These are phyloP conservation scores for Beauveria caledonica DNA, from an alignment of 2,329 filamentous ascomycete genomes.

Conservation along the genomic window DNA sequence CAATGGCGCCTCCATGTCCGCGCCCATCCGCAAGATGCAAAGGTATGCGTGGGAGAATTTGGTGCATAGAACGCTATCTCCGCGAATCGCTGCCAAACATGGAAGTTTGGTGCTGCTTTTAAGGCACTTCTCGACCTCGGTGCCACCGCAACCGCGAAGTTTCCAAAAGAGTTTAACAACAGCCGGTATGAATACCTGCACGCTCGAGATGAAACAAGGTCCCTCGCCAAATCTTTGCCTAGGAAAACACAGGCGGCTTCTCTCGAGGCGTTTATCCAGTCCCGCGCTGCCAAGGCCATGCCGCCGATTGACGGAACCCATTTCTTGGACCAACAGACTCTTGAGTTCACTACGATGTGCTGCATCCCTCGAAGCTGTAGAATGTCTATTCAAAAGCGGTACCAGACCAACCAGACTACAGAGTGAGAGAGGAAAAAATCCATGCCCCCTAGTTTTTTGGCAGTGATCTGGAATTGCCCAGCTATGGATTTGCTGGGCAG, in stretches of 20 bases:
- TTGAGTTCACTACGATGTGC: background rate
- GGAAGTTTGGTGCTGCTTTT: background rate
- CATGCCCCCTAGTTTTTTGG: background rate
- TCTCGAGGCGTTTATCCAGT: background rate
- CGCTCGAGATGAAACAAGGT: background rate
- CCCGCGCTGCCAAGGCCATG: background rate
- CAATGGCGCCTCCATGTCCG: background rate
- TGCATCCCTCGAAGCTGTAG: background rate
- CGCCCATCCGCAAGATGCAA: background rate
- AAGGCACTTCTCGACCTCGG: background rate
- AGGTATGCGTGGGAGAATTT: background rate
- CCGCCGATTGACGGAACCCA: background rate
- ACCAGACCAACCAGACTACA: background rate
- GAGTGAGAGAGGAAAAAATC: background rate
- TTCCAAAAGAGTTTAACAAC: background rate
- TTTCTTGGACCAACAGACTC: background rate
- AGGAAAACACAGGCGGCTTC: background rate
- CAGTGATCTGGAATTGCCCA: background rate
- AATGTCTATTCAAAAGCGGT: background rate
- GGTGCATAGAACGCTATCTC: background rate
- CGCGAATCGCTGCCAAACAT: background rate
- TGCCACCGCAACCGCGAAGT: background rate
- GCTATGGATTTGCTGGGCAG: background rate
- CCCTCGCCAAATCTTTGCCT: background rate
- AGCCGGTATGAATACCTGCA: conserved; percentile 5